Conservation (phyloP, 768 basidiomycete species). For the Candolleomyces aberdarensis region DNA sequence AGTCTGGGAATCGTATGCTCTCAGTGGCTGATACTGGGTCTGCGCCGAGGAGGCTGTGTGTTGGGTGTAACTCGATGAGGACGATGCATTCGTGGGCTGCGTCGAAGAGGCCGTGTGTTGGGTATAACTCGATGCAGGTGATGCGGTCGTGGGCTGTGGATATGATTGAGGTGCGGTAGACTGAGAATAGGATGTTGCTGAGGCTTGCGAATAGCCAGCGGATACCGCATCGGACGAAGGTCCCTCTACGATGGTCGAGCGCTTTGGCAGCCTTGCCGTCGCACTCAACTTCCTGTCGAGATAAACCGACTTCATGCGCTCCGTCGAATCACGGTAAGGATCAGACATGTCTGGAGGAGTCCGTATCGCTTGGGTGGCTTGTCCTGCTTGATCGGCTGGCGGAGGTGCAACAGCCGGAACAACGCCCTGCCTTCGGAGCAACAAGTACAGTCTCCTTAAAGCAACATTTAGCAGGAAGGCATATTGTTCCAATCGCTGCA, state of each 20-base stretch:
- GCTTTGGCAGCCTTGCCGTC: slow-evolving; percentile 86
- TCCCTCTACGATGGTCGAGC: slow-evolving; percentile 94
- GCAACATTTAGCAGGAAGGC: slow-evolving; percentile 97
- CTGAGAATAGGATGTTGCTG: not conserved
- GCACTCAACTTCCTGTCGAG: slow-evolving; percentile 95
- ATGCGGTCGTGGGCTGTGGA: not conserved
- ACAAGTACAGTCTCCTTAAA: slow-evolving; percentile 82
- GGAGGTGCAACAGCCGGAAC: slow-evolving; percentile 62
- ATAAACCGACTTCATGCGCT: slow-evolving; percentile 86
- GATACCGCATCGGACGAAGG: slow-evolving; percentile 35
- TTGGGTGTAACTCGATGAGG: slow-evolving; percentile 24
- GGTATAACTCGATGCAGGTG: slow-evolving; percentile 24
- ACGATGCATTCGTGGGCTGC: not conserved
- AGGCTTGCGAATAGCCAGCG: not conserved
- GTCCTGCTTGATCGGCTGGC: slow-evolving; percentile 11
- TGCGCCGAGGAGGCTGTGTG: slow-evolving; percentile 3
- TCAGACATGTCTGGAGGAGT: slow-evolving; percentile 51
- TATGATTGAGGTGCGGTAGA: too few relatives aligned
- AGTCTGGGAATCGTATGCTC: not conserved
- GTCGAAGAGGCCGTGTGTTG: not conserved
- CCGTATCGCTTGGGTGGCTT: slow-evolving; percentile 23
- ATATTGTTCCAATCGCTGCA: slow-evolving; percentile 95
- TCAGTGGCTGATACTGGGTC: slow-evolving; percentile 1
- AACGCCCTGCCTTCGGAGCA: slow-evolving; percentile 85
- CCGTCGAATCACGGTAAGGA: slow-evolving; percentile 84